phyloP scores from a whole-genome alignment of 2,329 filamentous ascomycete genomes.

The Xylariaceae sp. region DNA sequence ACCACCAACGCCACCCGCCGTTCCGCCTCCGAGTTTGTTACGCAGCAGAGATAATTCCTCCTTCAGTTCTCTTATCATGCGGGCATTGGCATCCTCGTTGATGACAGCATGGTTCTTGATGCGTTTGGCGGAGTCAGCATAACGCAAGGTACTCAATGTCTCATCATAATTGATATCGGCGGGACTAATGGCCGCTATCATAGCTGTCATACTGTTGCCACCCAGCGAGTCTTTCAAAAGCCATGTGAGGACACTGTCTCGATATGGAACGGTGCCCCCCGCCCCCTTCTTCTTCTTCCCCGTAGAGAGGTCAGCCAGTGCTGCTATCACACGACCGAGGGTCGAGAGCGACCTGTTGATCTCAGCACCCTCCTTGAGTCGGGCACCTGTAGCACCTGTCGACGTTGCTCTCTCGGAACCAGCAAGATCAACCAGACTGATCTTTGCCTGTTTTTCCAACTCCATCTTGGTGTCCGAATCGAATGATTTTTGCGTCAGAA shows the following conservation, averaged over 20 bases:
- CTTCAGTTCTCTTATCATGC: constrained; percentile 97
- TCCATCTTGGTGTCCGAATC: constrained; percentile 94
- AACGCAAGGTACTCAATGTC: constrained; percentile 89
- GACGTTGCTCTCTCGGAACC: constrained; percentile 97
- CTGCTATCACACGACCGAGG: constrained; percentile 93
- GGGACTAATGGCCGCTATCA: constrained; percentile 98
- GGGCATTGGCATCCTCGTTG: constrained; percentile 97
- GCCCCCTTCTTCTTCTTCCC: constrained; percentile 78
- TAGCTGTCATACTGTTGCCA: constrained; percentile 98
- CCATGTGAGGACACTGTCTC: constrained; percentile 96
- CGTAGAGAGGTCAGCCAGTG: constrained; percentile 83
- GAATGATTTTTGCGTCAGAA: constrained; percentile 87
- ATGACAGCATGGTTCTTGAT: constrained; percentile 99
- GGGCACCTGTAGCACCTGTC: constrained; percentile 90
- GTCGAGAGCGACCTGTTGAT: constrained; percentile 98
- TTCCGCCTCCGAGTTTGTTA: constrained; percentile 71
- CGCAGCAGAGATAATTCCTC: constrained; percentile 85
- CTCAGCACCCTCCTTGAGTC: constrained; percentile 94
- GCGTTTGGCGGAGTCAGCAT: constrained; percentile 94
- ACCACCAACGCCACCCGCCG: constrained; percentile 37
- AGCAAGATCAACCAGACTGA: constrained; percentile 94
- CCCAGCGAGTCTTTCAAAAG: constrained; percentile 93
- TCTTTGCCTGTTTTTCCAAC: constrained; percentile 95
- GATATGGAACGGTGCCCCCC: constrained; percentile 79
- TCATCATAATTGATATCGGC: constrained; percentile 99